These are phyloP conservation scores for Auricularia sp. DNA, from an alignment of 768 basidiomycete species.

Conservation along the genomic window DNA sequence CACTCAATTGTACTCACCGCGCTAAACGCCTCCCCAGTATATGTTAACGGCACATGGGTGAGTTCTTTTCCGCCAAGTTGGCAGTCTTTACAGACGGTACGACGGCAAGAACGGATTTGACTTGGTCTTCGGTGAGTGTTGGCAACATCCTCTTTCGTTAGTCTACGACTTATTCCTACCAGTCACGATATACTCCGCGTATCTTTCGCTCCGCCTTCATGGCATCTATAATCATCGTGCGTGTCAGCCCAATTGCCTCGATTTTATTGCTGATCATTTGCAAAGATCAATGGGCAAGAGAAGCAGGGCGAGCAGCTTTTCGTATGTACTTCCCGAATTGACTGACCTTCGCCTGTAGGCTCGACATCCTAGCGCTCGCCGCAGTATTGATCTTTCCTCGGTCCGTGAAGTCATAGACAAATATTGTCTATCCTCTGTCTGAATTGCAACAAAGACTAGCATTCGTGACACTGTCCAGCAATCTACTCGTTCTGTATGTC, in stretches of 20 bases:
- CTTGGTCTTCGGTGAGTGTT: constrained; percentile 63
- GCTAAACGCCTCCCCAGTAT: background rate
- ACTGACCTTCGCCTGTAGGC: constrained; percentile 8
- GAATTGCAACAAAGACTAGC: constrained; percentile 48
- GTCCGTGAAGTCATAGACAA: constrained; percentile 13
- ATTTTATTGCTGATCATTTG: constrained; percentile 4
- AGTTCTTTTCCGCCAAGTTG: background rate
- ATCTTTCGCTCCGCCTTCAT: constrained; percentile 66
- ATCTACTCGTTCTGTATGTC: constrained; percentile 33
- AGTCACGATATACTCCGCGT: constrained; percentile 75
- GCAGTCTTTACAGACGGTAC: background rate
- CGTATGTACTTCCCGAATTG: background rate
- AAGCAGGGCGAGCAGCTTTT: constrained; percentile 33
- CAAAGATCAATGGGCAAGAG: constrained; percentile 54
- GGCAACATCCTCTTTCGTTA: background rate
- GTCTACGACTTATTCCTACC: constrained; percentile 2
- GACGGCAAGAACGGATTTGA: constrained; percentile 80
- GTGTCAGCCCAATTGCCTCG: constrained; percentile 14
- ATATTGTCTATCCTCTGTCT: constrained; percentile 11
- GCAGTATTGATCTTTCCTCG: constrained; percentile 88
- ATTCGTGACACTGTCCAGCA: constrained; percentile 74
- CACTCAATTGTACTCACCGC: background rate
- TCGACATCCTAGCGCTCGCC: constrained; percentile 79
- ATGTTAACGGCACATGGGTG: constrained; percentile 11
- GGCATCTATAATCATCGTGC: constrained; percentile 62